phyloP scores from a whole-genome alignment of 345 rosid genomes.

The Salix suchowensis region DNA sequence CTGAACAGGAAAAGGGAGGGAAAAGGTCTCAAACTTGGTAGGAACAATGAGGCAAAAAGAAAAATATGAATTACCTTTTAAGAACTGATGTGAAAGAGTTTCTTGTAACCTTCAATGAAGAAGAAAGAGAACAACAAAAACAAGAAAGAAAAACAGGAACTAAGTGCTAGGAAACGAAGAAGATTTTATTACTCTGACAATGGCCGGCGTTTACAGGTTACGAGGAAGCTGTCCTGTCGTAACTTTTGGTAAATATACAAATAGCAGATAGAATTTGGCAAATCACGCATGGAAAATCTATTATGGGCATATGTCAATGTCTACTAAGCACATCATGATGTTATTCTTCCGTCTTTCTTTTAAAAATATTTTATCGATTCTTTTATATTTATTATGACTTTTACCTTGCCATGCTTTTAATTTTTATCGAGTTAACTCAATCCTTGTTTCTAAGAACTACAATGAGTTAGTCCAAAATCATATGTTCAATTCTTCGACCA shows the following conservation, averaged over 20 bases:
- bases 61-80: background rate
- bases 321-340: background rate
- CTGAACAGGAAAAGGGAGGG: background rate
- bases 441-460: background rate
- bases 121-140: background rate
- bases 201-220: background rate
- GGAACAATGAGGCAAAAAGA: background rate
- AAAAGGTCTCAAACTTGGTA: background rate
- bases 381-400: background rate
- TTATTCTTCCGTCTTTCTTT: background rate
- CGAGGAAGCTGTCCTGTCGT: background rate
- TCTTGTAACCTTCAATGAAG: slow-evolving; percentile 8
- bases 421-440: background rate
- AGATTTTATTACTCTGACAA: too few relatives aligned
- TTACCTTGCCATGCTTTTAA: background rate
- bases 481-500: too few relatives aligned
- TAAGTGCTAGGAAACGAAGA: background rate
- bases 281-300: background rate
- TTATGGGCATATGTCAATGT: background rate
- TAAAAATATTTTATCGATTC: background rate
- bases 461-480: too few relatives aligned
- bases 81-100: background rate
- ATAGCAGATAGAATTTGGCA: background rate
- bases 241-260: background rate
- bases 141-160: background rate